Evolutionary conservation across 176 grass and related monocot species (phyloP).

Genomic region (Cenchrus americanus): DNA sequence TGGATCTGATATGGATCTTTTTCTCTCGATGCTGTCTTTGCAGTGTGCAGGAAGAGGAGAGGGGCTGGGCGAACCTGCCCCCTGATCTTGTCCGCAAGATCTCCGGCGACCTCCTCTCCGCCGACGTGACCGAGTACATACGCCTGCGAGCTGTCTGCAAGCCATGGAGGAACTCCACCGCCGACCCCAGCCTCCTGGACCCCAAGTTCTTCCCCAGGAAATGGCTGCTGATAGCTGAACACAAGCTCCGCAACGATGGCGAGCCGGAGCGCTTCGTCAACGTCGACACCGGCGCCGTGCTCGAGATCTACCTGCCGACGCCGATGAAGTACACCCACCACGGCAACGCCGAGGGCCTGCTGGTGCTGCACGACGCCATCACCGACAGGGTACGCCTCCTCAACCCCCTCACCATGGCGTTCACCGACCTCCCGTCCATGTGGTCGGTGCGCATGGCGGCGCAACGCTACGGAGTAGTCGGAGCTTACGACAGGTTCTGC

Average conservation of each 20-base stretch:
- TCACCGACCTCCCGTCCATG: background rate
- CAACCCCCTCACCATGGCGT: background rate
- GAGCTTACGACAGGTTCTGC: no score
- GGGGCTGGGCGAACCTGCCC: background rate
- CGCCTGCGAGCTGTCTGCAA: background rate
- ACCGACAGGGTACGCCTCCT: background rate
- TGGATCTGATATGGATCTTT: no score
- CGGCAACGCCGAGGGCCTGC: conserved; percentile 4
- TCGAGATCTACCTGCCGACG: background rate
- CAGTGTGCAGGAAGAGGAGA: background rate
- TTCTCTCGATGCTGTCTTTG: background rate
- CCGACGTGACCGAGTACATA: background rate
- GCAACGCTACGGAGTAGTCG: no score
- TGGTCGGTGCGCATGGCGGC: background rate
- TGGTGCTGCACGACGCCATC: background rate
- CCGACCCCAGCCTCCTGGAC: background rate
- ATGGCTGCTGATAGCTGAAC: background rate
- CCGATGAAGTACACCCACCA: background rate
- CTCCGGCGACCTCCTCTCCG: background rate
- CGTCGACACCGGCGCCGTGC: background rate
- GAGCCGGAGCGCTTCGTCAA: background rate
- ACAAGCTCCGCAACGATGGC: background rate
- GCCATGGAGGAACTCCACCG: background rate
- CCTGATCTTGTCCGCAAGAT: background rate
- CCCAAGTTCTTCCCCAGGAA: background rate